phyloP scores from a whole-genome alignment of 2,329 filamentous ascomycete genomes.

The Talaromyces pinophilus region DNA sequence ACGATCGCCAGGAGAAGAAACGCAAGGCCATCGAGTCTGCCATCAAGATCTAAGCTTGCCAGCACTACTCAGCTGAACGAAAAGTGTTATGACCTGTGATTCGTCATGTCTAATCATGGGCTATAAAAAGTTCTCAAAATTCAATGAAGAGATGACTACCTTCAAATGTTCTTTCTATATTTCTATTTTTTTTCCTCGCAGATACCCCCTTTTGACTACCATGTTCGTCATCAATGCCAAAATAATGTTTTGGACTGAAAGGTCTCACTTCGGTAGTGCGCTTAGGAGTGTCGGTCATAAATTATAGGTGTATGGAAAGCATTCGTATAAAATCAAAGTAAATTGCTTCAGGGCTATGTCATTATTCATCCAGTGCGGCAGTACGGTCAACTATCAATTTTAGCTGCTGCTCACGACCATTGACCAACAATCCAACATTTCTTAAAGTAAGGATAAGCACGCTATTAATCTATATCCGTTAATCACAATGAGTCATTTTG shows the following conservation, averaged over 20 bases:
- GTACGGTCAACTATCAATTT: not conserved
- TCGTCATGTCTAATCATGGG: constrained; percentile 8
- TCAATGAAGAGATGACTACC: constrained; percentile 22
- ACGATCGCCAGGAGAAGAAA: constrained; percentile 76
- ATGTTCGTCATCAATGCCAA: constrained; percentile 17
- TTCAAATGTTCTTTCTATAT: constrained; percentile 14
- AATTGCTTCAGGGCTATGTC: not conserved
- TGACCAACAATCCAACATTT: not conserved
- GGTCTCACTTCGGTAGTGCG: constrained; percentile 1
- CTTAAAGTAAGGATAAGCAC: not conserved
- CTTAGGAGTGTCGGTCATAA: not conserved
- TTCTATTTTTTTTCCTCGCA: constrained; percentile 15
- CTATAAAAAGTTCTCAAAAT: constrained; percentile 17
- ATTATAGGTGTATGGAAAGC: not conserved
- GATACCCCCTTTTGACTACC: constrained; percentile 19
- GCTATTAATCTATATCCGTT: not conserved
- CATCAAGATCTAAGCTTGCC: constrained; percentile 85
- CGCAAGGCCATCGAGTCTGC: constrained; percentile 90
- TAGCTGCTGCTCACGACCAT: not conserved
- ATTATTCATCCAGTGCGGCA: not conserved
- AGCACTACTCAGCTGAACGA: constrained; percentile 1
- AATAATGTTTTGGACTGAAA: constrained; percentile 10
- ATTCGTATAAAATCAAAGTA: not conserved
- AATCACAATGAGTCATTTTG: constrained; percentile 20
- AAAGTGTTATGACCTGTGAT: constrained; percentile 17